Conservation (phyloP, 352 stramenopile genomes). For the Aphanomyces stellatus region DNA sequence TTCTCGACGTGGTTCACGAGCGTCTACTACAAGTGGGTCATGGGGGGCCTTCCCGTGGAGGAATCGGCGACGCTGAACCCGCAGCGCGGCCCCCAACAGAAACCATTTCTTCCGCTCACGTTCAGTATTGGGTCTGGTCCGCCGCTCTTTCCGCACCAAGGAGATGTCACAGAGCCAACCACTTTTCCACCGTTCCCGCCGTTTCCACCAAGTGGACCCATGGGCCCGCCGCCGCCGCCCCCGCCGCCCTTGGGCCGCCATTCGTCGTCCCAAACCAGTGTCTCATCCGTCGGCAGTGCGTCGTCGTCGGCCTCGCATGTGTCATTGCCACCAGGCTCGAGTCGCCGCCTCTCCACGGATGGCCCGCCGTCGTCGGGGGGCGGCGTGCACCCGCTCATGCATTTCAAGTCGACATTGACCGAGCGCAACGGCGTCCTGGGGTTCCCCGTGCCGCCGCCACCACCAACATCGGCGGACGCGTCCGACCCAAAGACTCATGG, state of each 20-base stretch:
- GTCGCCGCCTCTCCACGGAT: too few species aligned
- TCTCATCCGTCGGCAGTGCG: background rate
- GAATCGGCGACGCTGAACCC: background rate
- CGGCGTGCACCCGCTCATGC: background rate
- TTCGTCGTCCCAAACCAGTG: background rate
- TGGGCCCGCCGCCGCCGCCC: background rate
- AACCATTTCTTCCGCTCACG: background rate
- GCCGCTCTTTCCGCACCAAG: background rate
- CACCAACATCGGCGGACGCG: too few species aligned
- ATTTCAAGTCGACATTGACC: background rate
- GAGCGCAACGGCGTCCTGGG: slow-evolving; percentile 13
- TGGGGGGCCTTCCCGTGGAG: background rate
- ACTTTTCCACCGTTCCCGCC: too few species aligned
- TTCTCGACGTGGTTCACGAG: background rate
- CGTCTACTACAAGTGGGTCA: background rate
- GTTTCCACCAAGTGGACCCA: too few species aligned
- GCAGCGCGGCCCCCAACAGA: background rate
- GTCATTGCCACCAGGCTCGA: too few species aligned
- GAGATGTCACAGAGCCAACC: too few species aligned
- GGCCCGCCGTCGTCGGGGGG: too few species aligned
- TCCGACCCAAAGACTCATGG: too few species aligned
- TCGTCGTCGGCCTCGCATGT: background rate
- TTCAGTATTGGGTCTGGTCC: background rate
- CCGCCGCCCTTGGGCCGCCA: background rate
- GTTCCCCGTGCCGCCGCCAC: slow-evolving; percentile 13